Base-by-base conservation (phyloP, 805 yeast species). In the Groenewaldozyma salmanticensis region DNA sequence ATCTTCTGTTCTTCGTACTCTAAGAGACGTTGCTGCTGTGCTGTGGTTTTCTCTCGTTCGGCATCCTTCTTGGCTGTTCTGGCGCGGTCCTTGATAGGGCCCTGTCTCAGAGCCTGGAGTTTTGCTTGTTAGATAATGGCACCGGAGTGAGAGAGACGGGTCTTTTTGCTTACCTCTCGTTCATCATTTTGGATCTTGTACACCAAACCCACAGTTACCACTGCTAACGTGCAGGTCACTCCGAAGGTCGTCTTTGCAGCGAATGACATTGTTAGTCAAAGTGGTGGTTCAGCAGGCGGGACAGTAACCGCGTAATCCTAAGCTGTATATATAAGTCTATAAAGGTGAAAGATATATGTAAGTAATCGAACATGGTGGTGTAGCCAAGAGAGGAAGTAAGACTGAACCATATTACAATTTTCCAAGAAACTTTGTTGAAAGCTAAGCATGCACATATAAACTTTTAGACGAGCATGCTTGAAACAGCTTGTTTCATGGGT, bases 181-280 rank as follows among this genome's bases (percentile, higher is more conserved):
- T 85, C 94, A 46, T 71, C 61, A 31, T 72, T 72, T 51, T 86
- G 94, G 34, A 80, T 70, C 43, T 69, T 70, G 60, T 80, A 83
- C 34, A 85, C 90, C 55, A 79, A 82, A 3, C 72, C 60, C 17
- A 80, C 76, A 0, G 92, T 71, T 2, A 70, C 72, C 0, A 66
- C 75, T 2, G 85, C 76, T 38, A 75, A 63, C 1, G 69, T 51
- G 20, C 76, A 65, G 13, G 85, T 69, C 9, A 71, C 49, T 0
- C 74, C 87, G 32, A 85, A 69, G 2, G 95, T 85, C 22, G 79
- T 61, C 58, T 81, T 85, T 27, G 94, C 77, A 1, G 88, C 84
- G 38, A 81, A 72, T 22, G 94, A 83, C 95, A 85, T 84, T 13
- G 35, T 31, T 17, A 21, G 6, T 20, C 6, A 15, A n/a, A n/a